A percentile compares a stretch with the other conserved stretches of the same genome.
These are phyloP conservation scores for Fraxinus excelsior DNA, from an alignment of 257 asterid species.

Conservation along the genomic window DNA sequence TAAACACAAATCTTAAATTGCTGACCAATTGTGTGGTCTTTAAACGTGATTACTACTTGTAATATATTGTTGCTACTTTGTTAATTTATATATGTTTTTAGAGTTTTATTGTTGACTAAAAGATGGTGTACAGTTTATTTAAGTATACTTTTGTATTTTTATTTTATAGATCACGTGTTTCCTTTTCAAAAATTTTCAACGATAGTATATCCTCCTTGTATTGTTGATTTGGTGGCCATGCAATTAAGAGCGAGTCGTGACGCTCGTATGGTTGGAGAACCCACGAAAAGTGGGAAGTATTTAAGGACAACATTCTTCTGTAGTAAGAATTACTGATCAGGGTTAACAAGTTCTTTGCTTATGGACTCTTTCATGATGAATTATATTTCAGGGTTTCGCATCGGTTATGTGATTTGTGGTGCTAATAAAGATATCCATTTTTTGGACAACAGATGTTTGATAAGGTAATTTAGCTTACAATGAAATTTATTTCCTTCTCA, in stretches of 20 bases:
- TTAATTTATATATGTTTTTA: not conserved
- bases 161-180: not conserved
- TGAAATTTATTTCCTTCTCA: not conserved
- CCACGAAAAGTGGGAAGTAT: not conserved
- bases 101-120: not conserved
- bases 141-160: not conserved
- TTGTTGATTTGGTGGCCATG: conserved; percentile 17
- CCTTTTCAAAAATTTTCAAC: not conserved
- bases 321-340: conserved; percentile 12
- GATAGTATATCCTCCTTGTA: not conserved
- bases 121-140: not conserved
- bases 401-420: conserved; percentile 27
- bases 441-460: conserved; percentile 29
- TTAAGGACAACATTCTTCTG: conserved; percentile 1
- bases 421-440: conserved; percentile 30
- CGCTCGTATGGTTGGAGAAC: conserved; percentile 7
- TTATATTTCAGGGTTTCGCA: conserved; percentile 42
- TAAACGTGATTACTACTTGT: not conserved
- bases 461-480: conserved; percentile 45
- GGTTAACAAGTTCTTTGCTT: conserved; percentile 6
- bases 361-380: conserved; percentile 17
- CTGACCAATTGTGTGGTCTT: not conserved
- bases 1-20: not conserved
- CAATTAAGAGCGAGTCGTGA: conserved; percentile 7
- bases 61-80: not conserved